phyloP scores from a whole-genome alignment of 345 rosid species.

The Eucalyptus sp. region DNA sequence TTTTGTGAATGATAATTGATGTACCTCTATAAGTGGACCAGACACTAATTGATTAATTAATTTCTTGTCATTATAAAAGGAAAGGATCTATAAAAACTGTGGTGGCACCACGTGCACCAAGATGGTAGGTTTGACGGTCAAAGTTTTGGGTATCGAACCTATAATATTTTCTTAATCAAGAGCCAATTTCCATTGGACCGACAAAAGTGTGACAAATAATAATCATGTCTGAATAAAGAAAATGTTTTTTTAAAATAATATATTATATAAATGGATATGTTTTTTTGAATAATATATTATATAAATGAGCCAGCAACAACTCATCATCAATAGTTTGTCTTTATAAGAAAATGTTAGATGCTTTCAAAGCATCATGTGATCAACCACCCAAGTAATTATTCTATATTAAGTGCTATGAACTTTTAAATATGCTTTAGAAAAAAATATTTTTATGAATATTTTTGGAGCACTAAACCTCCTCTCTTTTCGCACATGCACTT shows the following conservation, averaged over 20 bases:
- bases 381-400: not conserved
- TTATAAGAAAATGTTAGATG: not conserved
- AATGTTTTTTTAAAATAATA: no score
- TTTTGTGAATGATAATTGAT: not conserved
- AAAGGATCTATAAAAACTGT: no score
- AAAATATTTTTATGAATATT: not conserved
- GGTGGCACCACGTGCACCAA: not conserved
- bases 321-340: not conserved
- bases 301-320: no score
- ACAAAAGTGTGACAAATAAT: no score
- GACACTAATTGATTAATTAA: no score
- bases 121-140: no score
- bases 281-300: no score
- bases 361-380: not conserved
- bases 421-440: not conserved
- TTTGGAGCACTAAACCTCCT: no score
- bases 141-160: not conserved
- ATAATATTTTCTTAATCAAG: not conserved
- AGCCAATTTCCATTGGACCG: no score
- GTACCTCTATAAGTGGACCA: not conserved
- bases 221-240: no score
- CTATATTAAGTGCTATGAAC: not conserved
- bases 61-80: no score
- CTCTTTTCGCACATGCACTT: not conserved
- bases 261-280: no score